Conservation (phyloP, 306 rosid genomes). For the Psophocarpus tetragonolobus region DNA sequence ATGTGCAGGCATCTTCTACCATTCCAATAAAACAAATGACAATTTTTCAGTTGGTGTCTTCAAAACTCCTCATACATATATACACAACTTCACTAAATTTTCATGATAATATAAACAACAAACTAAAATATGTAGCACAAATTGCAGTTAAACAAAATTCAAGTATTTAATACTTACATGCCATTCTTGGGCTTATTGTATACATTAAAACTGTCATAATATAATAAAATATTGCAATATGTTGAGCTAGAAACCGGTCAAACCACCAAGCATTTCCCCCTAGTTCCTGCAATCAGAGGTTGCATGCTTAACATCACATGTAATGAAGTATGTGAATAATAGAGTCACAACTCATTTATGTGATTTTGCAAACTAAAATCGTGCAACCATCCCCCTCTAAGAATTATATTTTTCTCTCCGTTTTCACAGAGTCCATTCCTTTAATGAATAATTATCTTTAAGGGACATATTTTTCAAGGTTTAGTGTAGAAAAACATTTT, state of each 20-base stretch:
- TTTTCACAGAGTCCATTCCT: not conserved
- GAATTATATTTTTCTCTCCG: not conserved
- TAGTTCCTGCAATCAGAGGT: conserved; percentile 74
- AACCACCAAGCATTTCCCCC: conserved; percentile 97
- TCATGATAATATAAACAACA: conserved; percentile 17
- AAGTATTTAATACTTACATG: conserved; percentile 66
- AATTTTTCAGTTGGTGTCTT: conserved; percentile 1
- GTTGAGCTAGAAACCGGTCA: conserved; percentile 98
- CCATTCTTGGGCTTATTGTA: conserved; percentile 92
- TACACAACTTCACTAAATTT: conserved; percentile 2
- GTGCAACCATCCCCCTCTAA: not conserved
- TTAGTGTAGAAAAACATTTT: not conserved
- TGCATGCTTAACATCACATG: not conserved
- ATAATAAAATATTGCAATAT: conserved; percentile 79
- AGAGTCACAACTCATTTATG: conserved; percentile 7
- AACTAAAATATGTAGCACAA: conserved; percentile 24
- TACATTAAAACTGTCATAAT: conserved; percentile 83
- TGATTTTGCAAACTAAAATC: not conserved
- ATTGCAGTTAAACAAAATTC: conserved; percentile 10
- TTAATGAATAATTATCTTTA: not conserved
- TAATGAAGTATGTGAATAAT: conserved; percentile 17
- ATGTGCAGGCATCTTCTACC: not conserved
- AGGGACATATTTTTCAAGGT: not conserved
- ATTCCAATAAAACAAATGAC: not conserved
- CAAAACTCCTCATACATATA: conserved; percentile 24